Conservation (phyloP, 1,139 yeast genomes). For the Hemisphaericaspora xylofermentans region DNA sequence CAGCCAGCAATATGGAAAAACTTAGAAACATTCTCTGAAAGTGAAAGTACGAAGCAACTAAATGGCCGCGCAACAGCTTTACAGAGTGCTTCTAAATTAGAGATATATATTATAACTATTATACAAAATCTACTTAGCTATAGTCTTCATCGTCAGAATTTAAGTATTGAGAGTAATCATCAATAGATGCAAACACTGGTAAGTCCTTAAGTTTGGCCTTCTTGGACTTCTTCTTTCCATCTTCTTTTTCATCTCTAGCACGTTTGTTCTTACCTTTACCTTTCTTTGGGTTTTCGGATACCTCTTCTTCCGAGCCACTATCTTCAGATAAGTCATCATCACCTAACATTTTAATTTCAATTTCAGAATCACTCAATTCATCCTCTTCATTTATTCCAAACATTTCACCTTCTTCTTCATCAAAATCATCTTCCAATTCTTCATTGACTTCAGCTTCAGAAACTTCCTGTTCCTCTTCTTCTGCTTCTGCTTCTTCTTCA, state of each 20-base stretch:
- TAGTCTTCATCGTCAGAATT: slow-evolving; percentile 58
- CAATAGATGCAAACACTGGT: slow-evolving; percentile 88
- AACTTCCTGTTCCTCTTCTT: slow-evolving; percentile 22
- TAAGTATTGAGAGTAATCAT: slow-evolving; percentile 78
- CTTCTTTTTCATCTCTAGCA: slow-evolving; percentile 17
- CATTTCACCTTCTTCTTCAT: slow-evolving; percentile 23
- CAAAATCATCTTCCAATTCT: slow-evolving; percentile 20
- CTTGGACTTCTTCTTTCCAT: slow-evolving; percentile 41
- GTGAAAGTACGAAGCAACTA: no score
- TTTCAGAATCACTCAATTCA: slow-evolving; percentile 39
- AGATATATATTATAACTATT: neutral
- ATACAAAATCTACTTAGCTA: slow-evolving; percentile 15
- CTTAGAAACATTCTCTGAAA: no score
- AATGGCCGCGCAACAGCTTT: no score
- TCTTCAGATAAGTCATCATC: slow-evolving; percentile 17
- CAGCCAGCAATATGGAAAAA: no score
- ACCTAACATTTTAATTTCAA: slow-evolving; percentile 23
- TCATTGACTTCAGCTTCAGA: slow-evolving; percentile 22
- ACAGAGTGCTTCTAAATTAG: neutral
- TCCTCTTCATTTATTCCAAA: slow-evolving; percentile 37
- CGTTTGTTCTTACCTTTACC: slow-evolving; percentile 26
- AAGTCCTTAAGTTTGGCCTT: slow-evolving; percentile 62
- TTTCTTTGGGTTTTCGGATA: slow-evolving; percentile 17
- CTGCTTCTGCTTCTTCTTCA: slow-evolving; percentile 15
- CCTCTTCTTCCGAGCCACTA: slow-evolving; percentile 22